Evolutionary conservation across 2,329 filamentous ascomycete species (phyloP).

Genomic region (Trichoderma atrobrunneum): DNA sequence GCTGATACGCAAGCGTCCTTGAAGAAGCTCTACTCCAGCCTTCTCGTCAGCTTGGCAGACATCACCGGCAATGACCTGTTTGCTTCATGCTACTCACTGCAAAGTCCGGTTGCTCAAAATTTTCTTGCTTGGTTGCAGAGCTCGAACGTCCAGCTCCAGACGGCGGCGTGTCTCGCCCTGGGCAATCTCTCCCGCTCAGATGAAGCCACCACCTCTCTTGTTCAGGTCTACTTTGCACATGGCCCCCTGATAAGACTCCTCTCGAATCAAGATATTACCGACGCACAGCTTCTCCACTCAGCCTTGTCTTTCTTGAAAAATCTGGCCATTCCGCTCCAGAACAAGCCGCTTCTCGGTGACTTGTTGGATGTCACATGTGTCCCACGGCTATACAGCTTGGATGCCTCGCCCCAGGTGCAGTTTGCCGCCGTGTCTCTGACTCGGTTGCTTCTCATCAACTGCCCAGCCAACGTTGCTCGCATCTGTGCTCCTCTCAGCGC

Average conservation of each 20-base stretch:
- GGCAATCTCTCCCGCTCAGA: conserved; percentile 63
- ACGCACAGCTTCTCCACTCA: conserved; percentile 55
- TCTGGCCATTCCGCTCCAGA: conserved; percentile 55
- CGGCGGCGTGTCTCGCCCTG: conserved; percentile 58
- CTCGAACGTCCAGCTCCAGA: conserved; percentile 45
- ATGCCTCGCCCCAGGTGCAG: conserved; percentile 54
- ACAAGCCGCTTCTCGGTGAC: conserved; percentile 51
- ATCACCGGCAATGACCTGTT: conserved; percentile 52
- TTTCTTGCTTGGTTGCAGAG: conserved; percentile 48
- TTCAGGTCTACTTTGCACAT: conserved; percentile 41
- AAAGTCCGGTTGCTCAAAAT: conserved; percentile 40
- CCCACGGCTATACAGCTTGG: conserved; percentile 53
- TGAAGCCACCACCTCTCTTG: conserved; percentile 48
- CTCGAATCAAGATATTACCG: conserved; percentile 37
- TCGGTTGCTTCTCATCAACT: conserved; percentile 54
- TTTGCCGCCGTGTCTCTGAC: conserved; percentile 58
- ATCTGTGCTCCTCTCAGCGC: conserved; percentile 44
- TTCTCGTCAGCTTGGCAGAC: conserved; percentile 52
- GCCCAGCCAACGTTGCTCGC: conserved; percentile 49
- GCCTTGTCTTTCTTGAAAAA: conserved; percentile 62
- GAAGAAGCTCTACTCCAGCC: conserved; percentile 46
- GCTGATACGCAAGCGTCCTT: conserved; percentile 45
- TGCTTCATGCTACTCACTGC: conserved; percentile 40
- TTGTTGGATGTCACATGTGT: conserved; percentile 47
- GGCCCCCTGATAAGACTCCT: conserved; percentile 47